These are phyloP conservation scores for Pichia phayaonensis DNA, from an alignment of 805 yeast species.

Conservation along the genomic window DNA sequence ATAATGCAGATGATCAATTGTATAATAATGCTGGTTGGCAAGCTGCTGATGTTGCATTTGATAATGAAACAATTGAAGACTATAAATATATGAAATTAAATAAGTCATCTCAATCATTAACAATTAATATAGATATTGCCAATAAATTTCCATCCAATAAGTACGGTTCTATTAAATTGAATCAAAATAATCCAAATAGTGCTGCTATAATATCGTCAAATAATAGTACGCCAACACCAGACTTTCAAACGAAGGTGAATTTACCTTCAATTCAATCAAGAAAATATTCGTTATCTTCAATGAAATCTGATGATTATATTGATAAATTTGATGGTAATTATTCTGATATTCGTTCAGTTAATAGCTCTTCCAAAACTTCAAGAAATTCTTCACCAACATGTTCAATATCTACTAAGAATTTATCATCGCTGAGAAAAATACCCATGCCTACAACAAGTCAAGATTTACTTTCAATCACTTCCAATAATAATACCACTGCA, in stretches of 20 bases:
- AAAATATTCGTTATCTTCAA: slow-evolving; percentile 15
- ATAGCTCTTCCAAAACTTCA: slow-evolving; percentile 10
- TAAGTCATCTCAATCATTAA: slow-evolving; percentile 17
- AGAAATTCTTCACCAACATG: slow-evolving; percentile 12
- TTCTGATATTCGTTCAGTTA: background rate
- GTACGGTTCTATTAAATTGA: slow-evolving; percentile 1
- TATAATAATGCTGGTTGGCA: slow-evolving; percentile 56
- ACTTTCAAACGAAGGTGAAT: slow-evolving; percentile 5
- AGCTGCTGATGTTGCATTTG: slow-evolving; percentile 53
- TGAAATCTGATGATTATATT: slow-evolving; percentile 11
- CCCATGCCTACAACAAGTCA: background rate
- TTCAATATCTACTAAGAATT: background rate
- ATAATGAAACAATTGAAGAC: slow-evolving; percentile 41
- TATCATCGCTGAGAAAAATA: background rate
- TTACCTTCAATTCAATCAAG: slow-evolving; percentile 17
- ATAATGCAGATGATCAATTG: slow-evolving; percentile 40
- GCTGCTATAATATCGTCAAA: background rate
- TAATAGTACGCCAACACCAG: slow-evolving; percentile 4
- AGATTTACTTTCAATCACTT: background rate
- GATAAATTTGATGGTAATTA: slow-evolving; percentile 4
- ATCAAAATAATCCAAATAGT: slow-evolving; percentile 1
- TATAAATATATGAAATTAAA: slow-evolving; percentile 27
- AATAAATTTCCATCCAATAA: slow-evolving; percentile 4
- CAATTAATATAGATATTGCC: slow-evolving; percentile 7
- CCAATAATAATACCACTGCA: background rate